Conservation (phyloP, 345 rosid species). For the Firmiana major region DNA sequence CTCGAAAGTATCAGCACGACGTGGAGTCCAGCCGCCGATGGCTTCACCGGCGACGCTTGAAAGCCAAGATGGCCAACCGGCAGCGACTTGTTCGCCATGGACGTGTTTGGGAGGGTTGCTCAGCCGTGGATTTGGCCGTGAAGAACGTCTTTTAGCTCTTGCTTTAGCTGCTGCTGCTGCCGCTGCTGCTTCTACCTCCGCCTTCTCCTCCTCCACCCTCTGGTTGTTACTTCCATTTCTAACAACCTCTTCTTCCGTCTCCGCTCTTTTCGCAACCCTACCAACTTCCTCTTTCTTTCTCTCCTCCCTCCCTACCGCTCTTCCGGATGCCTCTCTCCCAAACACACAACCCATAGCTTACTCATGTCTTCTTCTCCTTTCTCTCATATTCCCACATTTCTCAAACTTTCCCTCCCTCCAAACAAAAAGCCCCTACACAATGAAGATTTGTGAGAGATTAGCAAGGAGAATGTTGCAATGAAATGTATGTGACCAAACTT, state of each 20-base stretch:
- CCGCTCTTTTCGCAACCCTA: conserved; percentile 22
- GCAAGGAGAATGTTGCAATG: conserved; percentile 11
- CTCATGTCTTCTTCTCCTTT: conserved; percentile 29
- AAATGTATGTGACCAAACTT: not conserved
- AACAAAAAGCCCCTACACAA: conserved; percentile 23
- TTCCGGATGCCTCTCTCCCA: conserved; percentile 46
- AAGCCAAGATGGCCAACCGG: conserved; percentile 87
- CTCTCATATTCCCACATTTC: conserved; percentile 21
- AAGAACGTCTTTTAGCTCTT: conserved; percentile 38
- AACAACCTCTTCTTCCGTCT: conserved; percentile 22
- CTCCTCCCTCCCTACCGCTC: conserved; percentile 44
- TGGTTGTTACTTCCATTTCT: conserved; percentile 37
- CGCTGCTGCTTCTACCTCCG: conserved; percentile 18
- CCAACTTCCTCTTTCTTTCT: conserved; percentile 29
- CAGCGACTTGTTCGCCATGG: conserved; percentile 76
- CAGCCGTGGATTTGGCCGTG: conserved; percentile 56
- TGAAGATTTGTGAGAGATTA: not conserved
- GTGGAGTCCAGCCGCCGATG: conserved; percentile 76
- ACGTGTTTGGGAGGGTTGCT: conserved; percentile 55
- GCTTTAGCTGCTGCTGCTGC: conserved; percentile 15
- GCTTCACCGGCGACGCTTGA: conserved; percentile 81
- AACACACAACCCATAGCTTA: conserved; percentile 74
- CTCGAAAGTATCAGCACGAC: conserved; percentile 73
- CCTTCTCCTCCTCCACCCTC: conserved; percentile 24
- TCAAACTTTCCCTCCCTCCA: conserved; percentile 18